Percentiles rank a stretch among this genome's conserved stretches.
Conservation (phyloP, 257 asterid genomes). For the Rehmannia glutinosa region DNA sequence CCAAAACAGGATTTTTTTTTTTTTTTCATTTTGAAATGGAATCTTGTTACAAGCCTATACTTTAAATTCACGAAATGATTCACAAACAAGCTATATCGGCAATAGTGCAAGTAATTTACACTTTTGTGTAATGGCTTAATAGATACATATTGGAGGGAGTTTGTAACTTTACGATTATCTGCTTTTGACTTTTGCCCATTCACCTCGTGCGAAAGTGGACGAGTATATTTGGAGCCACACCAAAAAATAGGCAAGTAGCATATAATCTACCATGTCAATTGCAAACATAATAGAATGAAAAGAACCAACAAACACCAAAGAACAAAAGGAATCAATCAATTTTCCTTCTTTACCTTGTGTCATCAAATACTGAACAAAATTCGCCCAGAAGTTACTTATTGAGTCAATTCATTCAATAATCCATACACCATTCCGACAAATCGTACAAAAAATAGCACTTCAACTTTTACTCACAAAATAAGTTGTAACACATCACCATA, state of each 20-base stretch:
- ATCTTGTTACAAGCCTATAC: no score
- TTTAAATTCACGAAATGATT: neutral
- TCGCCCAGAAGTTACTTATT: neutral
- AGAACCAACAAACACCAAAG: neutral
- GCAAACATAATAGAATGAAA: neutral
- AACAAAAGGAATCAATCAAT: neutral
- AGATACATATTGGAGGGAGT: neutral
- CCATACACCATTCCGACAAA: neutral
- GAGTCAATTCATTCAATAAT: neutral
- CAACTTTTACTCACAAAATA: neutral
- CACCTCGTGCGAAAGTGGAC: neutral
- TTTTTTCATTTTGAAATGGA: neutral
- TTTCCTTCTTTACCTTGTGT: neutral
- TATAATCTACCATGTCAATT: neutral
- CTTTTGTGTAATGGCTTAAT: neutral
- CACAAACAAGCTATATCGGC: neutral
- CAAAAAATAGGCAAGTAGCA: neutral
- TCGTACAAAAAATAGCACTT: neutral
- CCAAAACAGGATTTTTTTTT: neutral
- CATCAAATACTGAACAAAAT: neutral
- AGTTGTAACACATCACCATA: neutral
- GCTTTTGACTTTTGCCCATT: neutral
- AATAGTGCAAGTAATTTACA: neutral
- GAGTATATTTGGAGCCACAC: neutral
- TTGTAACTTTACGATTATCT: neutral